Conservation (phyloP, 805 yeast species). For the Phaffomyces thermotolerans region DNA sequence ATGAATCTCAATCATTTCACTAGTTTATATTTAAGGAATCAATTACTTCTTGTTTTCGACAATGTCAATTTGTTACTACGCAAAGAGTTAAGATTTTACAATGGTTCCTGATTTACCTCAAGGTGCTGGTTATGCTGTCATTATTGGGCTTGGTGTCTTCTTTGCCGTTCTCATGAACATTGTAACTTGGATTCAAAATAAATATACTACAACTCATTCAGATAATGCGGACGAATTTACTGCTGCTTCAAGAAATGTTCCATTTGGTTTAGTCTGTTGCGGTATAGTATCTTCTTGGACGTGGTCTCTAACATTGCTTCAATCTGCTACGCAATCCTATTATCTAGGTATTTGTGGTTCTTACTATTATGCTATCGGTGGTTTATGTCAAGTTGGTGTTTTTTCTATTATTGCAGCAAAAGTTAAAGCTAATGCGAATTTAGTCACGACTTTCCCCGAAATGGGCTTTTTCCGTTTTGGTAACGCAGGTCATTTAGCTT, state of each 20-base stretch:
- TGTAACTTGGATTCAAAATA: constrained; percentile 31
- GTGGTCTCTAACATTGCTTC: constrained; percentile 28
- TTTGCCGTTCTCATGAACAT: constrained; percentile 37
- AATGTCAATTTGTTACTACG: no score
- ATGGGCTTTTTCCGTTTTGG: constrained; percentile 36
- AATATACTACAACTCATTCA: constrained; percentile 26
- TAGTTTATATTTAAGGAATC: no score
- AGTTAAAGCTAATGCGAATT: constrained; percentile 30
- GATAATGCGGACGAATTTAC: constrained; percentile 33
- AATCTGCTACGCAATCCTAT: constrained; percentile 27
- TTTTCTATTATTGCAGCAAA: constrained; percentile 30
- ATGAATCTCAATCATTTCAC: no score
- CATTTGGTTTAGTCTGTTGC: constrained; percentile 35
- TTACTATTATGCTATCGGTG: constrained; percentile 23
- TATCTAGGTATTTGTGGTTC: constrained; percentile 26
- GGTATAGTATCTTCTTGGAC: constrained; percentile 38
- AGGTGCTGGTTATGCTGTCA: constrained; percentile 74
- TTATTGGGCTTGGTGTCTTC: constrained; percentile 60
- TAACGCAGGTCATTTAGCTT: constrained; percentile 31
- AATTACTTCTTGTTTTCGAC: no score
- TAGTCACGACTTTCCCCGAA: constrained; percentile 36
- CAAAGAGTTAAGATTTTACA: not conserved
- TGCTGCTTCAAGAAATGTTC: constrained; percentile 38
- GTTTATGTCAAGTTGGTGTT: constrained; percentile 25
- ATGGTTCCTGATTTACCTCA: constrained; percentile 35